These are phyloP conservation scores for Limnanthes douglasii DNA, from an alignment of 345 rosid genomes.

Conservation along the genomic window DNA sequence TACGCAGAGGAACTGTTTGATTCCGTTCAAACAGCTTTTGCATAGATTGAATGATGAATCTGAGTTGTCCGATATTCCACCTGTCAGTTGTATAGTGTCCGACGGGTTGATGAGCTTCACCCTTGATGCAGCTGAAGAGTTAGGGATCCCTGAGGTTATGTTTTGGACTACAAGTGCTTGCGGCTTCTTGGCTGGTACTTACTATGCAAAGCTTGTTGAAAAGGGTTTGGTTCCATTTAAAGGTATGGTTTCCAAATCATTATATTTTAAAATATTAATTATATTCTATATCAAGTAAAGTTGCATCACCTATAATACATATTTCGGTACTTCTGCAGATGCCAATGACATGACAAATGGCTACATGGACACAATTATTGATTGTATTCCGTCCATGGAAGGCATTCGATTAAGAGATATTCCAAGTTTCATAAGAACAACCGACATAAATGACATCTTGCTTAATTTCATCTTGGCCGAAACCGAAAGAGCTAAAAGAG, in stretches of 20 bases:
- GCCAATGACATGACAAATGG: slow-evolving; percentile 15
- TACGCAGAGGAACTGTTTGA: slow-evolving; percentile 5
- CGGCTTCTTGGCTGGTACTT: slow-evolving; percentile 5
- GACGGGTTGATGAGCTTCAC: slow-evolving; percentile 19
- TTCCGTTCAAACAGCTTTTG: slow-evolving; percentile 8
- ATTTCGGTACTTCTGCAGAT: slow-evolving; percentile 9
- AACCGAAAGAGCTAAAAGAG: slow-evolving; percentile 10
- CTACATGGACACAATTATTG: slow-evolving; percentile 18
- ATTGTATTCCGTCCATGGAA: slow-evolving; percentile 35
- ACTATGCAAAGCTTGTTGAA: slow-evolving; percentile 11
- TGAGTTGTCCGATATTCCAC: slow-evolving; percentile 10
- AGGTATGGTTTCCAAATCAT: too few relatives aligned
- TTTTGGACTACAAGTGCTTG: slow-evolving; percentile 20
- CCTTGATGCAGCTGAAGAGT: slow-evolving; percentile 12
- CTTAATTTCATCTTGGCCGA: slow-evolving; percentile 10
- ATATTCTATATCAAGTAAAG: background rate
- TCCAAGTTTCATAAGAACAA: slow-evolving; percentile 23
- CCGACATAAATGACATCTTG: slow-evolving; percentile 17
- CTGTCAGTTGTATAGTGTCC: slow-evolving; percentile 21
- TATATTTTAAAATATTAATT: background rate
- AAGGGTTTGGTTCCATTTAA: slow-evolving; percentile 16
- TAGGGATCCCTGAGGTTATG: slow-evolving; percentile 11
- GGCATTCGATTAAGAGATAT: slow-evolving; percentile 26
- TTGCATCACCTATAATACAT: too few relatives aligned
- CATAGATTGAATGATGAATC: slow-evolving; percentile 10